Evolutionary conservation across 805 yeast genomes (phyloP).

Genomic region (Kodamaea nitidulidarum): DNA sequence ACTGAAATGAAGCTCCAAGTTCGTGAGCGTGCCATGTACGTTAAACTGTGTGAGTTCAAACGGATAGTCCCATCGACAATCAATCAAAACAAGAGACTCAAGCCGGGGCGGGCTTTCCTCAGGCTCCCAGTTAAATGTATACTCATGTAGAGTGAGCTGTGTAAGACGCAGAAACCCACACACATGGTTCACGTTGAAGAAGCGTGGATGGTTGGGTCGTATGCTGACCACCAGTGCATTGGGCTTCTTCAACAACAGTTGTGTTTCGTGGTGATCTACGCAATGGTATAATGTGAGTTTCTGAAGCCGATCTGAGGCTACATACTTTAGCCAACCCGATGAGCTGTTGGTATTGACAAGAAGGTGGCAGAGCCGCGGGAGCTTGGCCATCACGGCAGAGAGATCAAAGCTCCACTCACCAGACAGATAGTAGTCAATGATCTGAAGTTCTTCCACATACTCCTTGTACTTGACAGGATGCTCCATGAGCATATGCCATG

Average conservation of each 20-base stretch:
- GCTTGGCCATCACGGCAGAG: constrained; percentile 15
- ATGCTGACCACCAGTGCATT: constrained; percentile 1
- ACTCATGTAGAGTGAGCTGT: constrained; percentile 35
- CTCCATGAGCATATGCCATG: constrained; percentile 18
- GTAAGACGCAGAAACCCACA: constrained; percentile 30
- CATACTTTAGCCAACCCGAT: constrained; percentile 41
- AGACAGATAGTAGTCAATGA: constrained; percentile 27
- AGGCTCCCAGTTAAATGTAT: constrained; percentile 40
- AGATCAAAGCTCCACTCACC: constrained; percentile 37
- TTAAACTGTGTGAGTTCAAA: constrained; percentile 41
- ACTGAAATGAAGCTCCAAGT: constrained; percentile 23
- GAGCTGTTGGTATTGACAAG: constrained; percentile 32
- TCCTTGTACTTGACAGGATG: not conserved
- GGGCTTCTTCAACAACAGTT: constrained; percentile 7
- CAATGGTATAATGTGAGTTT: constrained; percentile 27
- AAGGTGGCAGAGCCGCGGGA: constrained; percentile 23
- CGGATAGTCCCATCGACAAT: constrained; percentile 59
- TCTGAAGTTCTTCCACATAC: constrained; percentile 23
- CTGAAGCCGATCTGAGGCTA: constrained; percentile 18
- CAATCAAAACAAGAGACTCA: constrained; percentile 26
- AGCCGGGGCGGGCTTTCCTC: constrained; percentile 16
- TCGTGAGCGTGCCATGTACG: constrained; percentile 17
- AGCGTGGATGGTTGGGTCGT: constrained; percentile 18
- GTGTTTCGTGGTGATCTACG: constrained; percentile 16
- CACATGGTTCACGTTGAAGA: constrained; percentile 45